phyloP scores from a whole-genome alignment of 306 rosid genomes.

The Ceratonia siliqua region DNA sequence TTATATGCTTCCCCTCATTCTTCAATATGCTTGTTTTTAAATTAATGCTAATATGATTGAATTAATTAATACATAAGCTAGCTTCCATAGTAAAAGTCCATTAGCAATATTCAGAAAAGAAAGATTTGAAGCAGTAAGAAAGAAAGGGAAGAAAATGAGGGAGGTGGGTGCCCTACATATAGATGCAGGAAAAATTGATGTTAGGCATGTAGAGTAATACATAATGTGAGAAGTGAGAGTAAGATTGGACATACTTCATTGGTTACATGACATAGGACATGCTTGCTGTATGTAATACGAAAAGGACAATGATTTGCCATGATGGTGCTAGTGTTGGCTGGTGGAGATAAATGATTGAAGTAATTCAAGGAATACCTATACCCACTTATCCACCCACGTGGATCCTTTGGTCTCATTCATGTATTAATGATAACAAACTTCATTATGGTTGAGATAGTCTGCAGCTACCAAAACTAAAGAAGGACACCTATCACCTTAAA shows the following conservation, averaged over 20 bases:
- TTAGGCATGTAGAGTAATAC: conserved; percentile 24
- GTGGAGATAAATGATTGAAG: conserved; percentile 4
- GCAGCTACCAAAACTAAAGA: conserved; percentile 20
- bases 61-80: too few species aligned
- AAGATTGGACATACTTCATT: conserved; percentile 33
- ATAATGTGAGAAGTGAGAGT: neutral
- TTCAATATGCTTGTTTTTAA: neutral
- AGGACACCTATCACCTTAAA: conserved; percentile 23
- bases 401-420: neutral
- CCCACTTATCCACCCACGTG: neutral
- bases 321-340: neutral
- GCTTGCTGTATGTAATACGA: conserved; percentile 37
- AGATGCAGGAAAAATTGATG: too few species aligned
- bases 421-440: conserved; percentile 5
- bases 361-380: neutral
- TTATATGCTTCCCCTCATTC: neutral
- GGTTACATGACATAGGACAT: conserved; percentile 33
- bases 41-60: neutral
- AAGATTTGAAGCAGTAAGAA: conserved; percentile 9
- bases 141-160: too few species aligned
- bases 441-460: conserved; percentile 18
- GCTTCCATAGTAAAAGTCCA: conserved; percentile 11
- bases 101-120: conserved; percentile 20
- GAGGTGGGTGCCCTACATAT: too few species aligned
- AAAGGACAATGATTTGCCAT: conserved; percentile 42